A percentile compares a stretch with the other conserved stretches of the same genome.
phyloP scores from a whole-genome alignment of 2,329 filamentous ascomycete genomes.

The Pezicula rhizophila region DNA sequence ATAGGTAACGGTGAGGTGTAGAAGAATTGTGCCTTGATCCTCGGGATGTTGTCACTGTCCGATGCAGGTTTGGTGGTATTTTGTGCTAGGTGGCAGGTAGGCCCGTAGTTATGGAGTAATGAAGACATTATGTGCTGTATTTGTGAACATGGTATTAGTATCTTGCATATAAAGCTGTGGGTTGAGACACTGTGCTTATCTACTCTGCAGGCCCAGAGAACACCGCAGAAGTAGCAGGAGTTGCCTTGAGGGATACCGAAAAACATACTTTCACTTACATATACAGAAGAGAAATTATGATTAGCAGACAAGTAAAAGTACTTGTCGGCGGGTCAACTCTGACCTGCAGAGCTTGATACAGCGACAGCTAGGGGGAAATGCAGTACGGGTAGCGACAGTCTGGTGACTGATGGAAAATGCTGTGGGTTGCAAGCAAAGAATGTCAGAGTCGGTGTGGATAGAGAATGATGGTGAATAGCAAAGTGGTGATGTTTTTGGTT shows the following conservation, averaged over 20 bases:
- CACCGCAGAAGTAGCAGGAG: not conserved
- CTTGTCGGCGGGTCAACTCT: constrained; percentile 1
- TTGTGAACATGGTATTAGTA: not conserved
- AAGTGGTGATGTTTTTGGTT: too few species aligned
- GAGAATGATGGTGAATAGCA: not conserved
- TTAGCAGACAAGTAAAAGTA: not conserved
- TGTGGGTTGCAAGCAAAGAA: not conserved
- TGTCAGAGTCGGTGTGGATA: not conserved
- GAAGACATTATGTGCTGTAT: constrained; percentile 21
- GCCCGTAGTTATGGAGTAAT: constrained; percentile 24
- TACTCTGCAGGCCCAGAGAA: not conserved
- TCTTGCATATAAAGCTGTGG: not conserved
- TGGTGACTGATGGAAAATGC: not conserved
- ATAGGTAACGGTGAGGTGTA: constrained; percentile 78
- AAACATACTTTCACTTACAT: not conserved
- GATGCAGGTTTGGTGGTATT: constrained; percentile 10
- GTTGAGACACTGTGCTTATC: not conserved
- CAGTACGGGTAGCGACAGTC: constrained; percentile 2
- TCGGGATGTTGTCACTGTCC: constrained; percentile 45
- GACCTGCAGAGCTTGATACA: constrained; percentile 10
- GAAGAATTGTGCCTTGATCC: constrained; percentile 70
- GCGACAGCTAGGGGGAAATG: constrained; percentile 2
- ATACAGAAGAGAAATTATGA: not conserved
- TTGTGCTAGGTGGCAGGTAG: constrained; percentile 23
- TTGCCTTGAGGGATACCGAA: not conserved